Base-by-base conservation (phyloP, 2,329 filamentous ascomycete genomes). In the Phialophora tarda region DNA sequence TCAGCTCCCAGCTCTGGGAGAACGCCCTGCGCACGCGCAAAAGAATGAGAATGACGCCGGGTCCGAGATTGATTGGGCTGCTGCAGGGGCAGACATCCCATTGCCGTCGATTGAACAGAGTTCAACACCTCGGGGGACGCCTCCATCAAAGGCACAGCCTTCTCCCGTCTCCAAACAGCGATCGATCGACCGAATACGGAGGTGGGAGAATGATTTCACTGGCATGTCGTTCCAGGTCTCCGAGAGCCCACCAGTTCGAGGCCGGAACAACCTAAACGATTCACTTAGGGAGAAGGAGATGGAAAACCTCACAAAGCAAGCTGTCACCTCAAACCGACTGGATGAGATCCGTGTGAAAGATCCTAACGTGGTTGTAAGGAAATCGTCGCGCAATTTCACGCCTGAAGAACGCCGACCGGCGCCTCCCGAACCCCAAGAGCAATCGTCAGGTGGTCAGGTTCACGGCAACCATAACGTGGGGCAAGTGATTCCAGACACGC, bases 401-500 rank as follows among this genome's bases (percentile, higher is more conserved):
- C 63, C 65, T 4, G 60, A 66, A 44, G 68, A 70, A 32, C 59
- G 63, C 28, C 65, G 58, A 51, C 63, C 66, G 11, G 34, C 56
- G 10, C 64, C 68, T 1, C 51, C 67, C 5, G 66, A 70, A 38
- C 21, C 53, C 10, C 47, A 63, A 21, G 17, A 59, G 28, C 34
- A 53, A 21, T 24, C 44, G 21, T 10, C 48, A 2, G 24, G 4
- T 12, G 21, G 55, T 10, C 23, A 62, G 6, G 38, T 28, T n/a
- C 24, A 48, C 4, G 58, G 59, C 11, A 62, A 65, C 14, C 66
- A 50, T 2, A 50, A 72, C 11, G 66, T 72, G 26, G 76, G 75
- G 10, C 72, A 75, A n/a, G 68, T 65, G 7, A 77, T 79, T 24
- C 76, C 76, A 0, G 76, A 81, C 63, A 79, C 78, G 0, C 78